A percentile compares a stretch with the other conserved stretches of the same genome.
These are phyloP conservation scores for Tetrapisispora nanseiensis DNA, from an alignment of 805 yeast genomes.

Conservation along the genomic window DNA sequence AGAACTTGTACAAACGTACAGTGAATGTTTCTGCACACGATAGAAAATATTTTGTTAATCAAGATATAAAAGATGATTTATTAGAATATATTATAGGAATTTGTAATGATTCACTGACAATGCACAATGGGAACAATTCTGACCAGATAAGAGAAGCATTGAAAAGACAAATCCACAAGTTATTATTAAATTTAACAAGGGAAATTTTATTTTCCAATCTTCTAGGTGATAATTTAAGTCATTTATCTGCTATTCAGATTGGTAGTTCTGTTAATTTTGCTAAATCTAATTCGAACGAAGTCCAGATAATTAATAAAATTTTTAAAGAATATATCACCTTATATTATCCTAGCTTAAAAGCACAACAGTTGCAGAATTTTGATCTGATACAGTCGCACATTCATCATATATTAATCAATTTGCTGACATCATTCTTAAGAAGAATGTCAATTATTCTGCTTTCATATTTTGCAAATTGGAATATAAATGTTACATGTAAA, in stretches of 20 bases:
- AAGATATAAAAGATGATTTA: slow-evolving; percentile 5
- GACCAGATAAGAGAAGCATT: slow-evolving; percentile 7
- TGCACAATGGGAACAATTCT: neutral
- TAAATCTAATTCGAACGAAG: neutral
- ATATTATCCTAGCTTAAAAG: neutral
- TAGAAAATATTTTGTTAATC: slow-evolving; percentile 6
- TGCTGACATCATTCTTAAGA: slow-evolving; percentile 13
- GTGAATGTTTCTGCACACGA: neutral
- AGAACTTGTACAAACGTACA: neutral
- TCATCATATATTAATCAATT: slow-evolving; percentile 7
- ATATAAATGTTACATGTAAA: neutral
- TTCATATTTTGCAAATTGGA: slow-evolving; percentile 9
- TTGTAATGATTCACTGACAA: neutral
- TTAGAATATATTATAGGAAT: slow-evolving; percentile 3
- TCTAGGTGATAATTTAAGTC: neutral
- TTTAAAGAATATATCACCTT: slow-evolving; percentile 4
- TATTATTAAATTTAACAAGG: slow-evolving; percentile 7
- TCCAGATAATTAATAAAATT: neutral
- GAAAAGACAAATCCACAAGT: slow-evolving; percentile 15
- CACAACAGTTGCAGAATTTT: neutral
- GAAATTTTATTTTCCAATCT: slow-evolving; percentile 2
- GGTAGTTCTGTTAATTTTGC: neutral
- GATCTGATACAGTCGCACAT: slow-evolving; percentile 3
- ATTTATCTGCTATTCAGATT: neutral
- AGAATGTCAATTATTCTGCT: slow-evolving; percentile 11